Evolutionary conservation across 345 rosid species (phyloP).

Genomic region (Aquilaria malaccensis): DNA sequence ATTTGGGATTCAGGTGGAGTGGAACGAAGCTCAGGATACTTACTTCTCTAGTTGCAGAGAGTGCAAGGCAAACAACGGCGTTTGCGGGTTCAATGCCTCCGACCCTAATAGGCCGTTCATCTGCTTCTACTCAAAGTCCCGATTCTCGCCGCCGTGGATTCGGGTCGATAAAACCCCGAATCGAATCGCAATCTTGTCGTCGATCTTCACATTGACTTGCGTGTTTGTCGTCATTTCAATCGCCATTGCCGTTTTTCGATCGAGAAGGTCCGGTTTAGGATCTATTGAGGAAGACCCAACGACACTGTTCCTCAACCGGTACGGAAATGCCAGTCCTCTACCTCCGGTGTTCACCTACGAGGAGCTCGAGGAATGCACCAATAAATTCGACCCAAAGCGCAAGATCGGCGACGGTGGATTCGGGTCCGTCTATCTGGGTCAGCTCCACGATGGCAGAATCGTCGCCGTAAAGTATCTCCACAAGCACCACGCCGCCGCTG

Average conservation of each 20-base stretch:
- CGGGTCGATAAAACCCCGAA: slow-evolving; percentile 20
- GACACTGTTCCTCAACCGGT: slow-evolving; percentile 62
- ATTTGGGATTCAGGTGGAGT: slow-evolving; percentile 60
- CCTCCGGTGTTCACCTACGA: slow-evolving; percentile 93
- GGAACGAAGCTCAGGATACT: slow-evolving; percentile 53
- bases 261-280: slow-evolving; percentile 30
- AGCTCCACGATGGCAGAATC: slow-evolving; percentile 57
- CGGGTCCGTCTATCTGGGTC: slow-evolving; percentile 79
- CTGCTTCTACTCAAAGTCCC: slow-evolving; percentile 40
- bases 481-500: slow-evolving; percentile 37
- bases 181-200: slow-evolving; percentile 40
- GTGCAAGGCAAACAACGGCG: slow-evolving; percentile 42
- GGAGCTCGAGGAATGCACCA: slow-evolving; percentile 75
- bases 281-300: slow-evolving; percentile 71
- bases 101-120: slow-evolving; percentile 47
- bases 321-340: slow-evolving; percentile 62
- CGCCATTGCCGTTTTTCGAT: slow-evolving; percentile 42
- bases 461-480: slow-evolving; percentile 90
- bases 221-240: slow-evolving; percentile 41
- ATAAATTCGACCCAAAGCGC: slow-evolving; percentile 65
- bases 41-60: slow-evolving; percentile 52
- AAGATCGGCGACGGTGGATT: slow-evolving; percentile 95
- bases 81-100: slow-evolving; percentile 69
- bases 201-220: slow-evolving; percentile 47
- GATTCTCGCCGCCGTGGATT: slow-evolving; percentile 28